Conservation (phyloP, 805 yeast species). For the Barnettozyma vustinii region DNA sequence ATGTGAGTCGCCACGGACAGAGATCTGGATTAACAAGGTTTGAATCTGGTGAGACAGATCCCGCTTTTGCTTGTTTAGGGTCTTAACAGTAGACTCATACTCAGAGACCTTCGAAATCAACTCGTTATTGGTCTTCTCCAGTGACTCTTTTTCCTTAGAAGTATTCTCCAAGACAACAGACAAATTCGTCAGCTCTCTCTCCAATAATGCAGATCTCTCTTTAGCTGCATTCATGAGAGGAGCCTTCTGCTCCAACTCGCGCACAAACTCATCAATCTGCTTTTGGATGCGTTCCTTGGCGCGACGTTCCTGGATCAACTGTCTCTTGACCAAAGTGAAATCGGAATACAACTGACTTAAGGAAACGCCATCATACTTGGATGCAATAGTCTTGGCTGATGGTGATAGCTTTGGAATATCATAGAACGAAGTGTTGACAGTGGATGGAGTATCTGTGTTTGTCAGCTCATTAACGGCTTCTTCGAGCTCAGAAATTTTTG, state of each 20-base stretch:
- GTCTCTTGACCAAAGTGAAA: conserved; percentile 56
- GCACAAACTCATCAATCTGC: conserved; percentile 66
- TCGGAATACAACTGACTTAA: conserved; percentile 64
- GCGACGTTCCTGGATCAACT: conserved; percentile 61
- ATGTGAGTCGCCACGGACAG: conserved; percentile 49
- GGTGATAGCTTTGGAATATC: conserved; percentile 39
- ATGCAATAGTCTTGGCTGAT: conserved; percentile 52
- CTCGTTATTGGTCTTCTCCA: conserved; percentile 24
- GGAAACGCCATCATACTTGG: conserved; percentile 45
- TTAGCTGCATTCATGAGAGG: conserved; percentile 69
- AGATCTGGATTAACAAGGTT: conserved; percentile 59
- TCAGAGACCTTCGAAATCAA: conserved; percentile 22
- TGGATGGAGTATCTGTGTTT: conserved; percentile 3
- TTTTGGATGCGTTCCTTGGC: conserved; percentile 65
- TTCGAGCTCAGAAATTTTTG: conserved; percentile 37
- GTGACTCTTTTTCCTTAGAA: conserved; percentile 42
- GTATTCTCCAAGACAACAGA: conserved; percentile 49
- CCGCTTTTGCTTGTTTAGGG: conserved; percentile 50
- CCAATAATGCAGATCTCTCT: conserved; percentile 49
- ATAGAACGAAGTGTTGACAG: conserved; percentile 14
- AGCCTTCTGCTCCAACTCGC: conserved; percentile 71
- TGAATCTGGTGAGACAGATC: conserved; percentile 86
- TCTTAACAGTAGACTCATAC: conserved; percentile 31
- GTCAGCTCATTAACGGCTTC: conserved; percentile 39
- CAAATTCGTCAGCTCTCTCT: conserved; percentile 51